Evolutionary conservation across 2,329 filamentous ascomycete species (phyloP).

Genomic region (Pseudogymnoascus destructans): DNA sequence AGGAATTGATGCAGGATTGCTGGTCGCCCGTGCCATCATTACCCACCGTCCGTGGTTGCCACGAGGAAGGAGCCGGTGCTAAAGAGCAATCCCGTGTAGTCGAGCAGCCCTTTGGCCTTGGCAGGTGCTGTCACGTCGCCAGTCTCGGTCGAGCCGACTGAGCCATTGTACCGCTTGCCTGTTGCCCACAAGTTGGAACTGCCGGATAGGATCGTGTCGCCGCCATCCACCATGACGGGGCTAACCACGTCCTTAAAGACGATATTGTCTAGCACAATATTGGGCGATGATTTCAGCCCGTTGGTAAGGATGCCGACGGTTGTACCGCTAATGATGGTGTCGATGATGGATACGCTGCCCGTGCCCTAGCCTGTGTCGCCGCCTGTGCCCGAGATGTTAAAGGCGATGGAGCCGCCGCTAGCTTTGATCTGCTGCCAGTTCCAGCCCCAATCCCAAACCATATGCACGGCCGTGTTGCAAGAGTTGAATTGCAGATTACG

Average conservation of each 20-base stretch:
- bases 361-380: slow-evolving; percentile 30
- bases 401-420: slow-evolving; percentile 37
- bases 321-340: slow-evolving; percentile 38
- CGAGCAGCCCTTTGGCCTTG: slow-evolving; percentile 29
- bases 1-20: slow-evolving; percentile 37
- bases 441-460: slow-evolving; percentile 49
- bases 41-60: slow-evolving; percentile 36
- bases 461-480: slow-evolving; percentile 39
- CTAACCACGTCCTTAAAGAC: slow-evolving; percentile 55
- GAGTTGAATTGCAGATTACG: slow-evolving; percentile 36
- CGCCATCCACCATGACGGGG: slow-evolving; percentile 48
- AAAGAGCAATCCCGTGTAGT: slow-evolving; percentile 33
- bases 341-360: slow-evolving; percentile 44
- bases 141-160: slow-evolving; percentile 24
- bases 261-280: slow-evolving; percentile 72
- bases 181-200: slow-evolving; percentile 64
- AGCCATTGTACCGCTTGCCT: slow-evolving; percentile 50
- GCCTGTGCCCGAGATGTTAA: slow-evolving; percentile 36
- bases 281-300: slow-evolving; percentile 41
- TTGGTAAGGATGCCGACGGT: slow-evolving; percentile 36
- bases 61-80: slow-evolving; percentile 30
- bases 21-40: slow-evolving; percentile 47
- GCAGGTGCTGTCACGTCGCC: slow-evolving; percentile 27
- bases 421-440: slow-evolving; percentile 38
- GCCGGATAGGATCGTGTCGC: slow-evolving; percentile 44